phyloP scores from a whole-genome alignment of 2,329 filamentous ascomycete species.

The Fusarium setosum region DNA sequence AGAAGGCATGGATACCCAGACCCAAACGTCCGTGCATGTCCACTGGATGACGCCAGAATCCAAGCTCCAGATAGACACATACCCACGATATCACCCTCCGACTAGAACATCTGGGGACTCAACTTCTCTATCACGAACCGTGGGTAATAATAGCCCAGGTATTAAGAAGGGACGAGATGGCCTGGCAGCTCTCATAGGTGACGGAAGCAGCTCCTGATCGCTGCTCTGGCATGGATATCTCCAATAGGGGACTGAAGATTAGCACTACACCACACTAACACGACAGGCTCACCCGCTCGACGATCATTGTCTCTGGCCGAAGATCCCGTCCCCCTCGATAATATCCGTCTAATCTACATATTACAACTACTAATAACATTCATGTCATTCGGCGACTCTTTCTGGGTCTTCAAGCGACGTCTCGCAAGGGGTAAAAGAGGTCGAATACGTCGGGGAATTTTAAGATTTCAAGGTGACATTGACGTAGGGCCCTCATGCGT shows the following conservation, averaged over 20 bases:
- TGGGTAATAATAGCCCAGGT: not conserved
- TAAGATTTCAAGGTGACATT: slow-evolving; percentile 21
- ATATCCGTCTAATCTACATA: slow-evolving; percentile 8
- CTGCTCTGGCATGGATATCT: not conserved
- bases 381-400: slow-evolving; percentile 11
- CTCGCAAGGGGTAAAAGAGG: slow-evolving; percentile 2
- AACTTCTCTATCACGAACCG: not conserved
- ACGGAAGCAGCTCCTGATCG: not conserved
- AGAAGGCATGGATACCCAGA: slow-evolving; percentile 6
- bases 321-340: slow-evolving; percentile 1
- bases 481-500: slow-evolving; percentile 8
- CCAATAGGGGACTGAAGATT: not conserved
- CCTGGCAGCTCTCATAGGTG: not conserved
- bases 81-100: slow-evolving; percentile 1
- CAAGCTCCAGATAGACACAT: slow-evolving; percentile 5
- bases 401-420: slow-evolving; percentile 1
- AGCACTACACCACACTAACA: slow-evolving; percentile 6
- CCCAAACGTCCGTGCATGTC: slow-evolving; percentile 11
- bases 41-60: slow-evolving; percentile 25
- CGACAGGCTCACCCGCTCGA: slow-evolving; percentile 2
- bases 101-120: not conserved
- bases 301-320: slow-evolving; percentile 4
- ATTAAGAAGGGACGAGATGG: not conserved
- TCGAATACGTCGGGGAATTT: slow-evolving; percentile 20
- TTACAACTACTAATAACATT: slow-evolving; percentile 6